Base-by-base conservation (phyloP, 306 rosid genomes). In the Sophora flavescens region DNA sequence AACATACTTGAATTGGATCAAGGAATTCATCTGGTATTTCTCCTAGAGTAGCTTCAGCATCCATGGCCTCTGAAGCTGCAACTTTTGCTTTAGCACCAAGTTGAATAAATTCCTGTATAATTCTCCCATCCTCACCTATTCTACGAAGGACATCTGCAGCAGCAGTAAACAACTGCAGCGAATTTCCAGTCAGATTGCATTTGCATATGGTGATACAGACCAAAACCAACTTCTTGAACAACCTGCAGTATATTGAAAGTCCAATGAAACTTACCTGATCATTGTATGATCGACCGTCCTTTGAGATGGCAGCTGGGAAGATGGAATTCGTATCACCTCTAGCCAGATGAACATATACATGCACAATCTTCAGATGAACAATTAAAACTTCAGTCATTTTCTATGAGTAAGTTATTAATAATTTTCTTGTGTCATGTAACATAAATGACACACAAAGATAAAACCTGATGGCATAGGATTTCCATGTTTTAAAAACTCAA, bases 11-110 rank as follows among this genome's bases (percentile, higher is more conserved):
- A 83, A 96, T 96, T 68, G 99, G 99, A 81, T 96, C 99, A 2
- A 96, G 99, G 90, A 89, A 96, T 85, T 96, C 99, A 8, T 96
- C 99, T n/a, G 99, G 99, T 82, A 96, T 96, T 66, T 96, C 99
- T 54, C 99, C 99, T 3, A 96, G 88, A 77, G 81, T 67, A 82
- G 97, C 99, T 89, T 96, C 99, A 6, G 93, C 58, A 51, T 93
- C 99, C 97, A 89, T 86, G 70, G 98, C 98, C 82, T 91, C 98
- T 7, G 98, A 84, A 72, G 99, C 99, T 51, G 99, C 98, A 57
- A 88, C 84, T 78, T 89, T 87, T 62, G 98, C 98, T 84, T 93
- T 96, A 71, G 82, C 84, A 81, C 99, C 97, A 22, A 96, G 97
- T 80, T 88, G 91, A 60, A 79, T 22, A 78, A 96, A 96, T 70